phyloP scores from a whole-genome alignment of 495 filamentous ascomycete species.

The Cetradonia linearis region DNA sequence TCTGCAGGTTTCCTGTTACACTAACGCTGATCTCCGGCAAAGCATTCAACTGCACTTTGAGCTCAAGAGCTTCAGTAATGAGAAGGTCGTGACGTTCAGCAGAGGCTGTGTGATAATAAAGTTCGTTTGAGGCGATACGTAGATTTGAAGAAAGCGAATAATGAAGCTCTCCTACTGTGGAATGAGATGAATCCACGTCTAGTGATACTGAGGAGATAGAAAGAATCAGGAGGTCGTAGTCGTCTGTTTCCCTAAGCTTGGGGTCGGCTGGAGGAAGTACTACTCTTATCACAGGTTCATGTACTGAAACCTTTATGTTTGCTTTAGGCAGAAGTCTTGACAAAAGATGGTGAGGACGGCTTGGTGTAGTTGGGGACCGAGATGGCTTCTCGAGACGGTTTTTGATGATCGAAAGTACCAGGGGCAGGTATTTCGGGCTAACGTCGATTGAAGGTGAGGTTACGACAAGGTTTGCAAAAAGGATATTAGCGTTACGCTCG shows the following conservation, averaged over 20 bases:
- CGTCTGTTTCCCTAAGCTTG: conserved; percentile 42
- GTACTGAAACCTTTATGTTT: conserved; percentile 86
- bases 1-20: conserved; percentile 69
- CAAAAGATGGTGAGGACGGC: conserved; percentile 52
- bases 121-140: conserved; percentile 73
- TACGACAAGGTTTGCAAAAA: conserved; percentile 90
- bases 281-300: conserved; percentile 88
- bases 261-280: conserved; percentile 66
- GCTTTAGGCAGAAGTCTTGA: conserved; percentile 92
- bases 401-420: conserved; percentile 66
- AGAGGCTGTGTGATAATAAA: conserved; percentile 88
- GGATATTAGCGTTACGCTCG: conserved; percentile 88
- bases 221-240: conserved; percentile 90
- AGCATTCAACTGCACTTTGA: conserved; percentile 75
- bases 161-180: conserved; percentile 68
- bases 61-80: conserved; percentile 72
- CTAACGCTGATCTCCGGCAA: conserved; percentile 76
- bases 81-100: conserved; percentile 76
- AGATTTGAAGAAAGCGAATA: conserved; percentile 77
- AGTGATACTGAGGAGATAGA: conserved; percentile 85
- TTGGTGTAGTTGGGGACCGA: conserved; percentile 31
- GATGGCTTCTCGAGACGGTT: conserved; percentile 43
- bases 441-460: conserved; percentile 93
- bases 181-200: conserved; percentile 91
- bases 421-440: conserved; percentile 85